Evolutionary conservation across 306 rosid genomes (phyloP).

Genomic region (Citrullus mucosospermus): DNA sequence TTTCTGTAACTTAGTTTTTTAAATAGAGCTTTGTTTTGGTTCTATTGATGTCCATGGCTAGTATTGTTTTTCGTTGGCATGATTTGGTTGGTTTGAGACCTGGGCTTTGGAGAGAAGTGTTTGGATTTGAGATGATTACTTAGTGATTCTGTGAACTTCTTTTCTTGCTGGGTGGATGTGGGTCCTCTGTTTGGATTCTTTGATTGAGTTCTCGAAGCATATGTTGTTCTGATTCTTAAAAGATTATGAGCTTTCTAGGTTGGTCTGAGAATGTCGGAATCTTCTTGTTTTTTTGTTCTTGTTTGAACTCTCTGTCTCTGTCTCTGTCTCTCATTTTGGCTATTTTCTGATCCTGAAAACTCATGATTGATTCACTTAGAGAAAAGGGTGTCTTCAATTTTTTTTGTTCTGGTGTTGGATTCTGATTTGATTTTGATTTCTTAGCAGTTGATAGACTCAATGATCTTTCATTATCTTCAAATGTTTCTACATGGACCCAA

Average conservation of each 20-base stretch:
- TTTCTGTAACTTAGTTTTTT: not conserved
- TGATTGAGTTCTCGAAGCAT: slow-evolving; percentile 34
- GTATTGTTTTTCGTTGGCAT: not conserved
- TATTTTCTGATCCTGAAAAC: not conserved
- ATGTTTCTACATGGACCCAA: not conserved
- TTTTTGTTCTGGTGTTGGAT: not conserved
- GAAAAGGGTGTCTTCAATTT: not conserved
- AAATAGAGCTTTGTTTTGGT: not conserved
- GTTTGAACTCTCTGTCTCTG: slow-evolving; percentile 14
- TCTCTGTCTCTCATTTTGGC: not conserved
- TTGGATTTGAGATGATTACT: slow-evolving; percentile 8
- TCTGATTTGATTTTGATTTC: not conserved
- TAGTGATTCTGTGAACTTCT: slow-evolving; percentile 10
- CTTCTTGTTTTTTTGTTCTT: slow-evolving; percentile 30
- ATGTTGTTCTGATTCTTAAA: slow-evolving; percentile 42
- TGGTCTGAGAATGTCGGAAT: slow-evolving; percentile 47
- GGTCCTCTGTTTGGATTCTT: slow-evolving; percentile 62
- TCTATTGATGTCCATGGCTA: not conserved
- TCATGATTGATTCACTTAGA: not conserved
- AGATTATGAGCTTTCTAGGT: slow-evolving; percentile 42
- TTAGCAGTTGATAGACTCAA: not conserved
- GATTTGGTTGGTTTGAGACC: not conserved
- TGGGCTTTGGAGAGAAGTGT: slow-evolving; percentile 11
- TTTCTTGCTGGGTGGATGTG: slow-evolving; percentile 42
- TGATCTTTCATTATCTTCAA: not conserved